These are phyloP conservation scores for Leccinellum rugosiceps DNA, from an alignment of 768 basidiomycete species.

Conservation along the genomic window DNA sequence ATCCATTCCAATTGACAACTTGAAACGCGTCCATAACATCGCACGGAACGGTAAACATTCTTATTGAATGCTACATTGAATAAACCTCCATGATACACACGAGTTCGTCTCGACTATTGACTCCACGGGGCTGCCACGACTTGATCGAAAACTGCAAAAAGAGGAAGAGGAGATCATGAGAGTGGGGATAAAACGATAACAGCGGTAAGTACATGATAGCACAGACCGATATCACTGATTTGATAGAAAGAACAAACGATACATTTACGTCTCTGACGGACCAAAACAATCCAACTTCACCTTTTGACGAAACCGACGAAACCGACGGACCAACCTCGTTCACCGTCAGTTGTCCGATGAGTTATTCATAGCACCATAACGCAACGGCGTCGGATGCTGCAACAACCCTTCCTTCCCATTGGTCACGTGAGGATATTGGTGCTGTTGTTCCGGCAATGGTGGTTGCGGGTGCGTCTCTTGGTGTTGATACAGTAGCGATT, in stretches of 20 bases:
- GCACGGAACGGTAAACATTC: neutral
- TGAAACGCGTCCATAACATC: neutral
- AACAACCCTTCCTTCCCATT: constrained; percentile 6
- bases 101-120: neutral
- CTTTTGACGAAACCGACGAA: neutral
- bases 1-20: neutral
- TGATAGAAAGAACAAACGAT: neutral
- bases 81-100: neutral
- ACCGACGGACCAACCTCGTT: neutral
- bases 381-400: constrained; percentile 9
- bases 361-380: constrained; percentile 14
- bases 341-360: constrained; percentile 13
- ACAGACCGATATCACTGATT: neutral
- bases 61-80: neutral
- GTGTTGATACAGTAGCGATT: neutral
- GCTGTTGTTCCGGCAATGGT: neutral
- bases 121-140: neutral
- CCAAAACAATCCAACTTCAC: neutral
- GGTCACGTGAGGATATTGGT: neutral
- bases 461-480: neutral
- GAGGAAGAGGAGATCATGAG: neutral
- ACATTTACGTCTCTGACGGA: neutral
- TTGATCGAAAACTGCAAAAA: neutral
- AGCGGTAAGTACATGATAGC: neutral
- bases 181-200: neutral